Evolutionary conservation across 352 stramenopile genomes (phyloP).

Genomic region (Globisporangium polare): DNA sequence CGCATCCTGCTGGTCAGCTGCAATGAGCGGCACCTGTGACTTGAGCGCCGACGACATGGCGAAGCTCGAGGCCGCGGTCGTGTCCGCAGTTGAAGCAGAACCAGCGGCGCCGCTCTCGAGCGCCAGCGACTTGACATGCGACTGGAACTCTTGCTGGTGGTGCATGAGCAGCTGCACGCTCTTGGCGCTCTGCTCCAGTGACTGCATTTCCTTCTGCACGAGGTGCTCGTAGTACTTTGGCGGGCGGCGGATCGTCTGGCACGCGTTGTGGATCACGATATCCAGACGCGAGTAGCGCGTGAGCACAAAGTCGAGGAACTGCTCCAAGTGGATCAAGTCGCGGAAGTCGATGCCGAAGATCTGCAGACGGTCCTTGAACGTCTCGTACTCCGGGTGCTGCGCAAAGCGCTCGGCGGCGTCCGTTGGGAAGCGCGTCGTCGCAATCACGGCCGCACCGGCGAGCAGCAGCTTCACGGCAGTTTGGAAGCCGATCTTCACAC

Average conservation of each 20-base stretch:
- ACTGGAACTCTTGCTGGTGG: constrained; percentile 77
- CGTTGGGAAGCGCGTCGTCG: constrained; percentile 94
- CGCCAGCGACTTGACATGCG: constrained; percentile 55
- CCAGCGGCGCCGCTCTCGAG: constrained; percentile 16
- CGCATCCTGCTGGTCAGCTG: constrained; percentile 58
- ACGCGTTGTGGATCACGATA: constrained; percentile 97
- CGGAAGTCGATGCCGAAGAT: constrained; percentile 96
- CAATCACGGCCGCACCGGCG: constrained; percentile 91
- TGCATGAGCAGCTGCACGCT: constrained; percentile 70
- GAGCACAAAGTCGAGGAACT: constrained; percentile 89
- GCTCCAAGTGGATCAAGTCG: constrained; percentile 94
- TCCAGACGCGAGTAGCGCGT: constrained; percentile 89
- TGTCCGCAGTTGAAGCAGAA: constrained; percentile 7
- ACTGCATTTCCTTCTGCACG: constrained; percentile 79
- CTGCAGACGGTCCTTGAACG: constrained; percentile 92
- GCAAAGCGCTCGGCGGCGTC: constrained; percentile 89
- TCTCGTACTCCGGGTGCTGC: constrained; percentile 90
- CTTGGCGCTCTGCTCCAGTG: constrained; percentile 43
- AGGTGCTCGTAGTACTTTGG: constrained; percentile 93
- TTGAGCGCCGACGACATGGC: constrained; percentile 78
- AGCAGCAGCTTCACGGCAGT: constrained; percentile 93
- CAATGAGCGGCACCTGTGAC: constrained; percentile 76
- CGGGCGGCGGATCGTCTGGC: constrained; percentile 94
- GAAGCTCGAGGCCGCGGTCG: constrained; percentile 20
- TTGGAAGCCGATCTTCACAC: constrained; percentile 98